Evolutionary conservation across 2,329 filamentous ascomycete genomes (phyloP).

Genomic region (Fusarium duplospermum): DNA sequence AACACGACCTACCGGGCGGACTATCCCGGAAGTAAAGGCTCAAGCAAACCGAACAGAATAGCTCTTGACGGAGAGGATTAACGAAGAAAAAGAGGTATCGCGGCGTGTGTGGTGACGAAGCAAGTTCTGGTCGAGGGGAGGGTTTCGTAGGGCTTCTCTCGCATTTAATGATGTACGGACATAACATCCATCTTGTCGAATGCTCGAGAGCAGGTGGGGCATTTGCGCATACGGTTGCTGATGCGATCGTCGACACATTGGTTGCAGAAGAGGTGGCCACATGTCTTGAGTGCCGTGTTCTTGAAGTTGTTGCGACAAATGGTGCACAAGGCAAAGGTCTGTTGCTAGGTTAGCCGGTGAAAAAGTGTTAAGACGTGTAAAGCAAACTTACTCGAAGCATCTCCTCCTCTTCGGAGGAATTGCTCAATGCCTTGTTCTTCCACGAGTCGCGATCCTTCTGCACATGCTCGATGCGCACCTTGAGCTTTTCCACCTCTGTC

Average conservation of each 20-base stretch:
- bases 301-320: constrained; percentile 95
- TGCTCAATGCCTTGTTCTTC: constrained; percentile 85
- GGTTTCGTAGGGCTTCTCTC: background rate
- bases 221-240: constrained; percentile 91
- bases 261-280: constrained; percentile 94
- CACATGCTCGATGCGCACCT: constrained; percentile 79
- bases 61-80: constrained; percentile 42
- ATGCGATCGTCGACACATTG: constrained; percentile 91
- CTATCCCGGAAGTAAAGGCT: constrained; percentile 16
- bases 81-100: constrained; percentile 41
- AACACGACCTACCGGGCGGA: constrained; percentile 6
- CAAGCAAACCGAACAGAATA: constrained; percentile 23
- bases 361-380: background rate
- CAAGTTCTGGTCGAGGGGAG: constrained; percentile 14
- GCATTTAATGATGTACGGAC: constrained; percentile 66
- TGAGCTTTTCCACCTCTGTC: constrained; percentile 82
- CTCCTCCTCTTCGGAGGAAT: constrained; percentile 84
- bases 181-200: constrained; percentile 94
- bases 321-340: constrained; percentile 75
- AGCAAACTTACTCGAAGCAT: constrained; percentile 80
- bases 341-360: constrained; percentile 35
- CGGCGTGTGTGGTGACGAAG: constrained; percentile 29
- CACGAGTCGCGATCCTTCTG: constrained; percentile 87
- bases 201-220: constrained; percentile 90
- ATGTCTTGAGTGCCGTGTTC: constrained; percentile 91